These are phyloP conservation scores for Solanum sejunctum DNA, from an alignment of 257 asterid genomes.

Conservation along the genomic window DNA sequence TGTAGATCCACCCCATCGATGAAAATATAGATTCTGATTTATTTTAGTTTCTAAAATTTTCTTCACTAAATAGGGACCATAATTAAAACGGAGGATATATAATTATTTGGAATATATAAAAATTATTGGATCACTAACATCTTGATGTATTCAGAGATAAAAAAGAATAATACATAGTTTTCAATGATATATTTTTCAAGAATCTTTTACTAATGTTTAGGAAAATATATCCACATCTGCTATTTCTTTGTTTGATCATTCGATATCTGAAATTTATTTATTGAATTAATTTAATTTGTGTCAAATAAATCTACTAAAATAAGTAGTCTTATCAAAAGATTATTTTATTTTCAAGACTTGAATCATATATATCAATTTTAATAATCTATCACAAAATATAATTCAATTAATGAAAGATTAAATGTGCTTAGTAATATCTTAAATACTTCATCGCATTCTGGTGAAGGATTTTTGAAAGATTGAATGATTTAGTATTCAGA, in stretches of 20 bases:
- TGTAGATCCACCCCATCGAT: not conserved
- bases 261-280: not conserved
- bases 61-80: conserved; percentile 16
- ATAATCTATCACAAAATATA: not conserved
- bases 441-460: too few relatives aligned
- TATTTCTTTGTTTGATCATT: not conserved
- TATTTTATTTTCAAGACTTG: not conserved
- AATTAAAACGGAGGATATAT: conserved; percentile 1
- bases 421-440: too few relatives aligned
- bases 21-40: not conserved
- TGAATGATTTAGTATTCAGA: not conserved
- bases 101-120: conserved; percentile 1
- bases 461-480: too few relatives aligned
- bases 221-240: not conserved
- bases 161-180: not conserved
- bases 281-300: not conserved
- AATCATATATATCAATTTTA: not conserved
- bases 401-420: too few relatives aligned
- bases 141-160: not conserved
- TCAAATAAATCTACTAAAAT: too few relatives aligned
- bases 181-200: not conserved
- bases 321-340: not conserved
- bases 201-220: not conserved
- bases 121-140: not conserved
- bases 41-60: conserved; percentile 8